phyloP scores from a whole-genome alignment of 768 basidiomycete genomes.

The Suillus decipiens region DNA sequence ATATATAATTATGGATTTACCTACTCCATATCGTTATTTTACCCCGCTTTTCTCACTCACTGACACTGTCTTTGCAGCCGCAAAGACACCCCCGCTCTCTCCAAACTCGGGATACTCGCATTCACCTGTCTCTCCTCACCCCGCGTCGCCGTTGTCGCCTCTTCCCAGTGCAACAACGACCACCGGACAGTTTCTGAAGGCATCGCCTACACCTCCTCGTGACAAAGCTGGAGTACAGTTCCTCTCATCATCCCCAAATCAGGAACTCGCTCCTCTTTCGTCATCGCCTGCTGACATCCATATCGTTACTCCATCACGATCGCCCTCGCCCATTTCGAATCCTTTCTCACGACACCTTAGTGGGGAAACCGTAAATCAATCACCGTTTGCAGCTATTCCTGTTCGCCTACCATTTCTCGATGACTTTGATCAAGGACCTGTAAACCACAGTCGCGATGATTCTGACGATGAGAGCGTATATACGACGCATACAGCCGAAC shows the following conservation, averaged over 20 bases:
- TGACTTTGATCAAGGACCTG: slow-evolving; percentile 36
- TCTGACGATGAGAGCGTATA: slow-evolving; percentile 38
- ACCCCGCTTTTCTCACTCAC: not conserved
- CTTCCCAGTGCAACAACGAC: slow-evolving; percentile 16
- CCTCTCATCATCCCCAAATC: slow-evolving; percentile 11
- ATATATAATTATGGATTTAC: not conserved
- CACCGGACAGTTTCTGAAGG: slow-evolving; percentile 18
- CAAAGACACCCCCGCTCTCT: slow-evolving; percentile 35
- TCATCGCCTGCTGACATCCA: slow-evolving; percentile 26
- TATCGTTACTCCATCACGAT: slow-evolving; percentile 31
- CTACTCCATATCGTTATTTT: not conserved
- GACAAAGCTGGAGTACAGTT: slow-evolving; percentile 16
- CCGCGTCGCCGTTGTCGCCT: slow-evolving; percentile 26
- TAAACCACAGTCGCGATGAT: slow-evolving; percentile 11
- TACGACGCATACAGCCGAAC: slow-evolving; percentile 30
- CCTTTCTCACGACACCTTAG: slow-evolving; percentile 89
- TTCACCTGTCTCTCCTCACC: slow-evolving; percentile 37
- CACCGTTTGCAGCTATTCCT: slow-evolving; percentile 23
- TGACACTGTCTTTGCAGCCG: slow-evolving; percentile 18
- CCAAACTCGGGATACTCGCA: slow-evolving; percentile 33
- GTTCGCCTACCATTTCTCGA: slow-evolving; percentile 59
- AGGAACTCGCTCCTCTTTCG: slow-evolving; percentile 21
- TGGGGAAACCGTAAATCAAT: slow-evolving; percentile 49
- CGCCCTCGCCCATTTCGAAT: slow-evolving; percentile 72
- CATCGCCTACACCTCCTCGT: slow-evolving; percentile 23